These are phyloP conservation scores for Boletellus ananiceps DNA, from an alignment of 768 basidiomycete species.

Conservation along the genomic window DNA sequence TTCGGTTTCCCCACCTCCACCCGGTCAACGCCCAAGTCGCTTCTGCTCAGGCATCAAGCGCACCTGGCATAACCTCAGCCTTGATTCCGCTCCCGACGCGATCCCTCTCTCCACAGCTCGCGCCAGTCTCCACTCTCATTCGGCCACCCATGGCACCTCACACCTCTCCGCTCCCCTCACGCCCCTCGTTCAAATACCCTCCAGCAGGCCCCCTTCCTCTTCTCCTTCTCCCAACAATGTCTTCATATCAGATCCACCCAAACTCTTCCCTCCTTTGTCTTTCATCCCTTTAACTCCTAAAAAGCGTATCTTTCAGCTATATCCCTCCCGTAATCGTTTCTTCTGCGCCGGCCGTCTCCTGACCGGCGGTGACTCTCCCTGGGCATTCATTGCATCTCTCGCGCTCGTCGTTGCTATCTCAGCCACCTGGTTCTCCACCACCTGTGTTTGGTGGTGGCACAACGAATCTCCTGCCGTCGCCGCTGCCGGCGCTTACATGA, in stretches of 20 bases:
- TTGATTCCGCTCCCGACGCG: conserved; percentile 43
- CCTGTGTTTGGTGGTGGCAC: conserved; percentile 86
- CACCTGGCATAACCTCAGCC: conserved; percentile 48
- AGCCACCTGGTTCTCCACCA: conserved; percentile 84
- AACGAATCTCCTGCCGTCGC: conserved; percentile 70
- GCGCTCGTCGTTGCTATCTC: conserved; percentile 59
- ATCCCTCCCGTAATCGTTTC: conserved; percentile 74
- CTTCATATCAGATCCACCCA: conserved; percentile 30
- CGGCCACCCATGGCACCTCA: conserved; percentile 4
- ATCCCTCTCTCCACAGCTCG: conserved; percentile 3
- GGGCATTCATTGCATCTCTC: conserved; percentile 71
- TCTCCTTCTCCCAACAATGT: conserved; percentile 26
- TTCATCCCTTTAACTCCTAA: conserved; percentile 30
- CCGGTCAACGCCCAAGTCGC: not conserved
- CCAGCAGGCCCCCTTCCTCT: conserved; percentile 19
- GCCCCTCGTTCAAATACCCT: conserved; percentile 26
- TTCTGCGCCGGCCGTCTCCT: conserved; percentile 67
- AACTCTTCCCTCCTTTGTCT: conserved; percentile 31
- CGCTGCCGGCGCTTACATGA: conserved; percentile 57
- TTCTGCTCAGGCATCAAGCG: conserved; percentile 48
- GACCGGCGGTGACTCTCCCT: conserved; percentile 82
- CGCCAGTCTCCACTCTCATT: conserved; percentile 6
- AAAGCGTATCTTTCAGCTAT: conserved; percentile 55
- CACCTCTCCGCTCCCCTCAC: conserved; percentile 1
- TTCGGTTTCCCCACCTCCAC: not conserved